Evolutionary conservation across 148 eudicot genomes (phyloP).

Genomic region (Diospyros kaki): DNA sequence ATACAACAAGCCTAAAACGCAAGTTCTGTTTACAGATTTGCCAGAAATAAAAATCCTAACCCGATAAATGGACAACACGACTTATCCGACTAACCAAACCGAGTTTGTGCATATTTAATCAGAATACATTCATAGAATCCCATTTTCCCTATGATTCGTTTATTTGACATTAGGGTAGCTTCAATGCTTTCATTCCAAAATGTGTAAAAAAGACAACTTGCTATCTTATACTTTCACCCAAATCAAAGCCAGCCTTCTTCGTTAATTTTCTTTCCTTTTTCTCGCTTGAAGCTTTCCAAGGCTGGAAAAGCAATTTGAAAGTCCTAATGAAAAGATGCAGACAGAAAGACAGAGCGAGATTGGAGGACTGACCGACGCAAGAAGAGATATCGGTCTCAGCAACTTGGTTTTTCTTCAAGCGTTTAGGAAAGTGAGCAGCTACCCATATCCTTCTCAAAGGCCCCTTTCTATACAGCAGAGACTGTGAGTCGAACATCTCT

Average conservation of each 20-base stretch:
- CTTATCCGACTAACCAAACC: no score
- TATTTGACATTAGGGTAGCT: no score
- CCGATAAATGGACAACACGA: no score
- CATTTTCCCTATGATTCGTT: no score
- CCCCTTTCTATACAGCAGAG: constrained; percentile 60
- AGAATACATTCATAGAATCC: no score
- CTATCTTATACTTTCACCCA: neutral
- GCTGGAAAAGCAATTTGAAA: no score
- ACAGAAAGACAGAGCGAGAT: constrained; percentile 4
- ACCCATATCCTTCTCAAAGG: constrained; percentile 66
- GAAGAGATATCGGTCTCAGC: constrained; percentile 55
- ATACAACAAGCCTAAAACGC: no score
- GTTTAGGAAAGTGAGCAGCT: constrained; percentile 75
- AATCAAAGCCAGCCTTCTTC: neutral
- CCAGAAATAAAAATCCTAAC: no score
- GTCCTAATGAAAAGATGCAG: neutral
- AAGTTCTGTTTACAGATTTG: no score
- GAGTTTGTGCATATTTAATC: no score
- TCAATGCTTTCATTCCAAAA: no score
- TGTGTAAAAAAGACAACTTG: no score
- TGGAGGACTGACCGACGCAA: constrained; percentile 60
- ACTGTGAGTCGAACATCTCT: constrained; percentile 55
- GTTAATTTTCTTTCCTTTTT: neutral
- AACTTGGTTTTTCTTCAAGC: constrained; percentile 64
- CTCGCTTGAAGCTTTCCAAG: neutral